Base-by-base conservation (phyloP, 2,329 filamentous ascomycete species). In the Colletotrichum godetiae region DNA sequence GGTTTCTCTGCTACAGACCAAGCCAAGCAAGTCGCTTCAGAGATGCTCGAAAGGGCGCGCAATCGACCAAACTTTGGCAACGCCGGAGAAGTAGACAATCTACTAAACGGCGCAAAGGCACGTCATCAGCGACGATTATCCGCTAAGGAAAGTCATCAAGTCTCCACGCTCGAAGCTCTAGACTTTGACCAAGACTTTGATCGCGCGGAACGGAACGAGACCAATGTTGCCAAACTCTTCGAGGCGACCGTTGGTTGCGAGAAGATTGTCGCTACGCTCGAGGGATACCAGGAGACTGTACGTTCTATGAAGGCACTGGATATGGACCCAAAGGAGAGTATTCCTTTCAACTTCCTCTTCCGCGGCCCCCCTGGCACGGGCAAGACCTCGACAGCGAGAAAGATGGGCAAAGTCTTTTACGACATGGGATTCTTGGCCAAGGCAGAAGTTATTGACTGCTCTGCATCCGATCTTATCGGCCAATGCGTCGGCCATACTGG, bases 331-430 rank as follows among this genome's bases (percentile, higher is more conserved):
- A 84, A 86, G 8, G 85, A 89, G 8, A 81, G 88, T 12, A 86
- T 94, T 0, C 91, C 92, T 0, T 93, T 92, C 78, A 92, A 88
- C 73, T 94, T 94, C 75, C 76, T 94, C 0, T 94, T 94, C 81
- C 87, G 89, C 0, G 92, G 93, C 0, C 83, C 83, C 0, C 91
- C 91, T 15, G 92, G 91, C 0, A 95, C 93, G 0, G 93, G 93
- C 0, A 95, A 95, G 77, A 94, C 93, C 0, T 92, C 91, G 0
- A 94, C 86, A 0, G 94, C 94, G 0, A 84, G 87, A n/a, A 93
- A 92, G 74, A 93, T 95, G 87, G 93, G 93, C 4, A 89, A 94
- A 74, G 85, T 95, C 0, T 95, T 90, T 4, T 74, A 76, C 29
- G 91, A 95, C 76, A 89, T 95, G 86, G 92, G 92, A 0, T 89